Evolutionary conservation across 2,329 filamentous ascomycete genomes (phyloP).

Genomic region (Hymenoscyphus fraxineus): DNA sequence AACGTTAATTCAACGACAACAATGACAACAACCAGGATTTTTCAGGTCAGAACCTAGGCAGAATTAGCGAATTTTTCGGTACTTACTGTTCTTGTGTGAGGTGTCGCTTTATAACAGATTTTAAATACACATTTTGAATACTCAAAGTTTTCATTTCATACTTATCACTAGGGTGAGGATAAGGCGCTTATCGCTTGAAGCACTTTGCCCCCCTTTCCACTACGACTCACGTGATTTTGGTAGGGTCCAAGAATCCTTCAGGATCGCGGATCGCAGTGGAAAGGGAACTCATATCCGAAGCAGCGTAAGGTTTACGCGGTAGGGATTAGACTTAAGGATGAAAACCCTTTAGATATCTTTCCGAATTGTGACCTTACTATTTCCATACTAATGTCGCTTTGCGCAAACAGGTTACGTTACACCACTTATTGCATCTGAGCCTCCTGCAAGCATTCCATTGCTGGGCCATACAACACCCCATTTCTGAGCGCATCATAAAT

Average conservation of each 20-base stretch:
- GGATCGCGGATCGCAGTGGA: neutral
- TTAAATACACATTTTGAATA: neutral
- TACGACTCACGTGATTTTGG: neutral
- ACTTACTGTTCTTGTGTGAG: neutral
- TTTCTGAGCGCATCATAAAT: conserved; percentile 2
- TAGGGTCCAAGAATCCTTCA: neutral
- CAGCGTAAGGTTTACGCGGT: neutral
- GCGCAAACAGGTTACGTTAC: neutral
- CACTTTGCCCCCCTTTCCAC: neutral
- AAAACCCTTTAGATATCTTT: no score
- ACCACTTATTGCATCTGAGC: neutral
- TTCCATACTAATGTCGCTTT: no score
- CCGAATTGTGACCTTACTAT: no score
- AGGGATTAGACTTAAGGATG: neutral
- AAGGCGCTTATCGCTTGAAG: neutral
- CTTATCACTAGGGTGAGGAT: neutral
- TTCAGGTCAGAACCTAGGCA: neutral
- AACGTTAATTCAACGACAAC: neutral
- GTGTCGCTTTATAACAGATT: neutral
- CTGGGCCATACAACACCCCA: neutral
- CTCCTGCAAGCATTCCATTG: conserved; percentile 4
- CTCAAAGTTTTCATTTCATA: neutral
- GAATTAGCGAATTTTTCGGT: neutral
- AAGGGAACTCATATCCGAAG: neutral
- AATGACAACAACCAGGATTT: neutral